Conservation (phyloP, 139 green algal genomes). For the Asterochloris erici region DNA sequence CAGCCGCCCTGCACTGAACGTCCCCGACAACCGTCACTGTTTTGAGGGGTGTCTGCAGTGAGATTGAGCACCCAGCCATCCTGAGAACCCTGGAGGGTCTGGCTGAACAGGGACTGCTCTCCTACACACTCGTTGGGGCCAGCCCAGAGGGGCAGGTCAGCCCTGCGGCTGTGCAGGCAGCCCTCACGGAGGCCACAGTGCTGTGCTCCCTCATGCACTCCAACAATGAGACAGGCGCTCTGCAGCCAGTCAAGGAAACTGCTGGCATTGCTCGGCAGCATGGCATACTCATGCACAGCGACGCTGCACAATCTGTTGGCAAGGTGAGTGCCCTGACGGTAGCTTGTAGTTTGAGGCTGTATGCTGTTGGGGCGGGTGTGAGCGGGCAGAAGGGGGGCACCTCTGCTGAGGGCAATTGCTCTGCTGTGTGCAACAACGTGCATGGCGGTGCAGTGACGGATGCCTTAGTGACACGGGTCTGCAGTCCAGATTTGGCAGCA, state of each 20-base stretch:
- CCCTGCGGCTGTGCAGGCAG: slow-evolving; percentile 36
- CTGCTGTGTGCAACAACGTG: no score
- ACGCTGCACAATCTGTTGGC: slow-evolving; percentile 75
- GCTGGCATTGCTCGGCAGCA: slow-evolving; percentile 13
- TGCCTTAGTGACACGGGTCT: no score
- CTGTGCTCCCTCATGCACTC: slow-evolving; percentile 81
- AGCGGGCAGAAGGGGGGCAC: no score
- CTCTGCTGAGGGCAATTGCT: no score
- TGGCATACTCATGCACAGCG: slow-evolving; percentile 58
- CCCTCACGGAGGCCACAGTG: slow-evolving; percentile 39
- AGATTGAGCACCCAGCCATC: slow-evolving; percentile 78
- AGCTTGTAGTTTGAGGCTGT: neutral
- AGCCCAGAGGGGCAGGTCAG: slow-evolving; percentile 53
- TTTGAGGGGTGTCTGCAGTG: slow-evolving; percentile 63
- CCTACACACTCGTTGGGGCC: slow-evolving; percentile 54
- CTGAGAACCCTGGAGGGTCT: slow-evolving; percentile 30
- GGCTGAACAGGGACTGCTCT: slow-evolving; percentile 36
- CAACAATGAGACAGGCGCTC: slow-evolving; percentile 75
- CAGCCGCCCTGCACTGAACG: no score
- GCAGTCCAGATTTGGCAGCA: no score
- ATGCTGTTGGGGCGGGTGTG: neutral
- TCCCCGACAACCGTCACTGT: neutral
- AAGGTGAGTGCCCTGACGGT: slow-evolving; percentile 41
- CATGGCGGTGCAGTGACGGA: no score
- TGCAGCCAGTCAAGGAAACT: slow-evolving; percentile 52